phyloP scores from a whole-genome alignment of 495 filamentous ascomycete genomes.

The Aspergillus coremiiformis region DNA sequence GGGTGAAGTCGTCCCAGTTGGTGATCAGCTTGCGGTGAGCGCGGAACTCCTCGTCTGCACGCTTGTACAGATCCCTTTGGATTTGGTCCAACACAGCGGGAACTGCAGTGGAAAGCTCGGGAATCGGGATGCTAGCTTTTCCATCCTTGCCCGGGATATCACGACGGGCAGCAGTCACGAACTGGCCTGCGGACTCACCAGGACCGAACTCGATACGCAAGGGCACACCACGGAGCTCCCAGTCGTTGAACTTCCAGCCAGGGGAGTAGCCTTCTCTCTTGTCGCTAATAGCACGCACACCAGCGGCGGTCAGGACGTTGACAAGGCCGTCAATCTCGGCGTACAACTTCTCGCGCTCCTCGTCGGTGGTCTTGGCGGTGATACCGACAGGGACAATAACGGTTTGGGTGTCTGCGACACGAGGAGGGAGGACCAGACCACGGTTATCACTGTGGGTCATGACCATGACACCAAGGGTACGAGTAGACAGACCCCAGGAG shows the following conservation, averaged over 20 bases:
- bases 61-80: slow-evolving; percentile 76
- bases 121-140: slow-evolving; percentile 64
- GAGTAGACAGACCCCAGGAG: slow-evolving; percentile 94
- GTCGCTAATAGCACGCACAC: slow-evolving; percentile 67
- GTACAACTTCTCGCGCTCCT: slow-evolving; percentile 64
- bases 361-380: slow-evolving; percentile 72
- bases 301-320: slow-evolving; percentile 53
- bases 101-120: slow-evolving; percentile 61
- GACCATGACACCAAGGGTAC: slow-evolving; percentile 94
- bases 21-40: slow-evolving; percentile 72
- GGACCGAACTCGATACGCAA: slow-evolving; percentile 92
- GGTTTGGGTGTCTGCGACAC: slow-evolving; percentile 77
- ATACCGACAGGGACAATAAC: slow-evolving; percentile 91
- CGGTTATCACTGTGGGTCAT: slow-evolving; percentile 95
- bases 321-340: slow-evolving; percentile 63
- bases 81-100: slow-evolving; percentile 81
- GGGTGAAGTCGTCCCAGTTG: slow-evolving; percentile 84
- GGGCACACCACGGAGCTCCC: slow-evolving; percentile 90
- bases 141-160: slow-evolving; percentile 64
- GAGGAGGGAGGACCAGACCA: slow-evolving; percentile 84
- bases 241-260: slow-evolving; percentile 97
- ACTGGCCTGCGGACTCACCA: slow-evolving; percentile 76
- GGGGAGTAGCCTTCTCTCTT: slow-evolving; percentile 80
- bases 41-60: slow-evolving; percentile 68
- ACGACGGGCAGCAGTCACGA: slow-evolving; percentile 77